Evolutionary conservation across 257 asterid species (phyloP).

Genomic region (Handroanthus guayacan): DNA sequence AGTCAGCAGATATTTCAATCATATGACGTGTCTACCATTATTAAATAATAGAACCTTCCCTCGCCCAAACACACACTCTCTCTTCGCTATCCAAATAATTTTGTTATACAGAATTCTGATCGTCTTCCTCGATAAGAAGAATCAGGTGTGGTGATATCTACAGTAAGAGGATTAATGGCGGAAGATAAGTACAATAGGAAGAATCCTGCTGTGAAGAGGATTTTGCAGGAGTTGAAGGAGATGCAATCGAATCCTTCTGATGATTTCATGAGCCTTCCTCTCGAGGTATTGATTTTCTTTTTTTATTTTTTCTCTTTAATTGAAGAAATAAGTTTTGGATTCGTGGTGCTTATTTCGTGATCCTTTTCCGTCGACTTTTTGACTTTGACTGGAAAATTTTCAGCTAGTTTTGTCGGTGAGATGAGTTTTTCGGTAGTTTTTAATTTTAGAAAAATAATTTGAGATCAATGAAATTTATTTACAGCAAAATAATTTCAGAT

Average conservation of each 20-base stretch:
- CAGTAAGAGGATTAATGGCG: constrained; percentile 53
- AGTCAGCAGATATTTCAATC: constrained; percentile 15
- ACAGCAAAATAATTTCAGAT: neutral
- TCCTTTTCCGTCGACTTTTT: neutral
- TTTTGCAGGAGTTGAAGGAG: constrained; percentile 90
- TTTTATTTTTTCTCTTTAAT: neutral
- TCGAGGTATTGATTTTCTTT: constrained; percentile 59
- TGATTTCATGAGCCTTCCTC: constrained; percentile 94
- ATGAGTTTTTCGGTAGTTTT: neutral
- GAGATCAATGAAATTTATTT: neutral
- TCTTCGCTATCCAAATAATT: constrained; percentile 22
- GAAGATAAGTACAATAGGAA: constrained; percentile 83
- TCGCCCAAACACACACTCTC: constrained; percentile 17
- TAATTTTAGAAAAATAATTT: constrained; percentile 6
- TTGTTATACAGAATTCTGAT: neutral
- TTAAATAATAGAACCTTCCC: neutral
- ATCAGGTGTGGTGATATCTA: constrained; percentile 48
- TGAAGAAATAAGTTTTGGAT: neutral
- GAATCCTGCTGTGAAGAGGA: constrained; percentile 94
- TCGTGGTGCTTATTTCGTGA: neutral
- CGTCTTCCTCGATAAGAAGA: constrained; percentile 28
- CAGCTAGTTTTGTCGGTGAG: constrained; percentile 16
- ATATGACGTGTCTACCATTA: constrained; percentile 33
- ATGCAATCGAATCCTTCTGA: constrained; percentile 94
- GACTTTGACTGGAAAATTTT: neutral